Conservation (phyloP, 139 green algal genomes). For the Picochlorum sp. region DNA sequence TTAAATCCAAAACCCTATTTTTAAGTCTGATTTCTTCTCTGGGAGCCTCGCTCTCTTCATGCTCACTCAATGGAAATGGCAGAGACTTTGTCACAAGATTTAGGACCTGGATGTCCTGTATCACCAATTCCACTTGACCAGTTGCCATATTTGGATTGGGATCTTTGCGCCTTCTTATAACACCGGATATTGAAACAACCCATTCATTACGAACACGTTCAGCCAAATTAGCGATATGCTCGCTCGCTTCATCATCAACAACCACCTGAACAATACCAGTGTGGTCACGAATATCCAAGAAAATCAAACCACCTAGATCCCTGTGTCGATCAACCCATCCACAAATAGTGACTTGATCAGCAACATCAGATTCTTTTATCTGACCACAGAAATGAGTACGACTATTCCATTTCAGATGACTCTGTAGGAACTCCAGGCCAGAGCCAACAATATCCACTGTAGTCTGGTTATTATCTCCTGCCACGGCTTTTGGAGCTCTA, state of each 20-base stretch:
- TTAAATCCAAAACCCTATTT: constrained; percentile 87
- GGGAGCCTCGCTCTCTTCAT: constrained; percentile 36
- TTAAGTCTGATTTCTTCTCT: constrained; percentile 78
- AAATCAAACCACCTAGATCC: constrained; percentile 86
- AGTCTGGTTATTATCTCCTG: too few relatives aligned
- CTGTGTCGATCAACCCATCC: constrained; percentile 90
- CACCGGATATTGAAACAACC: constrained; percentile 71
- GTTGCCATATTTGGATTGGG: constrained; percentile 80
- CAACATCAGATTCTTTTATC: constrained; percentile 36
- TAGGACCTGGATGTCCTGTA: constrained; percentile 43
- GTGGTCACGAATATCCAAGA: constrained; percentile 89
- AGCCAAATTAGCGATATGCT: constrained; percentile 34
- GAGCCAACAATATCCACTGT: background rate
- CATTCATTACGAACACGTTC: constrained; percentile 73
- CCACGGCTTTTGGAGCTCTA: too few relatives aligned
- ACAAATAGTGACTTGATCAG: constrained; percentile 62
- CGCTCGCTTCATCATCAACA: constrained; percentile 18
- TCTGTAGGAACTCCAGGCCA: background rate
- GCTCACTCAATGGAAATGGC: constrained; percentile 69
- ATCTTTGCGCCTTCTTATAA: constrained; percentile 59
- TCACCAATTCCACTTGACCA: constrained; percentile 60
- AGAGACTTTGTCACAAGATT: constrained; percentile 72
- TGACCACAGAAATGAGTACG: constrained; percentile 29
- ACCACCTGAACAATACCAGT: constrained; percentile 83
- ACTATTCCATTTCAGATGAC: constrained; percentile 15